phyloP scores from a whole-genome alignment of 139 green algal species.

The Spirogloea muscicola region DNA sequence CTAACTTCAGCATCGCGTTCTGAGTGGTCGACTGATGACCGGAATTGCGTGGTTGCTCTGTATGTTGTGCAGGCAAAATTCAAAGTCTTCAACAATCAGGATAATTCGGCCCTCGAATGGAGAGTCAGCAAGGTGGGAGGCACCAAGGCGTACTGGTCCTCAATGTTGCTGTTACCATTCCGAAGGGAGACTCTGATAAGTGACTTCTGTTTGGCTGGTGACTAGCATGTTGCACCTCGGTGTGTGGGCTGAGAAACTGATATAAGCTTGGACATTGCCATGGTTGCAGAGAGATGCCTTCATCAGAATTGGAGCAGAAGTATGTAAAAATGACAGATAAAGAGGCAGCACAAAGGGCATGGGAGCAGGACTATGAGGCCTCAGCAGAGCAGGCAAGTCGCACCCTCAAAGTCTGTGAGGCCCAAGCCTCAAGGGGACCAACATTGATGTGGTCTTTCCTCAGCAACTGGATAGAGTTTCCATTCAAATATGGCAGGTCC shows the following conservation, averaged over 20 bases:
- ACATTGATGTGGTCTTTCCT: too few species aligned
- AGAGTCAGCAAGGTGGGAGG: background rate
- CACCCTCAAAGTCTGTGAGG: too few species aligned
- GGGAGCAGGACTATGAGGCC: slow-evolving; percentile 41
- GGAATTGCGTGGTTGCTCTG: too few species aligned
- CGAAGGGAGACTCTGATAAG: background rate
- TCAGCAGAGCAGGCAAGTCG: background rate
- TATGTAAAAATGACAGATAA: background rate
- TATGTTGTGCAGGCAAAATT: background rate
- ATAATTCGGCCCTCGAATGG: background rate
- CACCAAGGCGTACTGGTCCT: background rate
- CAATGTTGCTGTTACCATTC: background rate
- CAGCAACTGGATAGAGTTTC: too few species aligned
- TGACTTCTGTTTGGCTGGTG: background rate
- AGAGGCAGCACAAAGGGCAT: slow-evolving; percentile 18
- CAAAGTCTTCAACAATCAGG: slow-evolving; percentile 1
- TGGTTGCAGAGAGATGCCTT: slow-evolving; percentile 16
- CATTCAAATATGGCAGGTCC: too few species aligned
- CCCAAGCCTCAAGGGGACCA: too few species aligned
- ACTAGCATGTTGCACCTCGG: background rate
- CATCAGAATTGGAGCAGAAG: background rate
- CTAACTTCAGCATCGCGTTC: too few species aligned
- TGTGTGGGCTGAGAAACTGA: background rate
- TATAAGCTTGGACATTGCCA: background rate
- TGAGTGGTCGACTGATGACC: too few species aligned